Base-by-base conservation (phyloP, 2,329 filamentous ascomycete genomes). In the Talaromyces sp. region DNA sequence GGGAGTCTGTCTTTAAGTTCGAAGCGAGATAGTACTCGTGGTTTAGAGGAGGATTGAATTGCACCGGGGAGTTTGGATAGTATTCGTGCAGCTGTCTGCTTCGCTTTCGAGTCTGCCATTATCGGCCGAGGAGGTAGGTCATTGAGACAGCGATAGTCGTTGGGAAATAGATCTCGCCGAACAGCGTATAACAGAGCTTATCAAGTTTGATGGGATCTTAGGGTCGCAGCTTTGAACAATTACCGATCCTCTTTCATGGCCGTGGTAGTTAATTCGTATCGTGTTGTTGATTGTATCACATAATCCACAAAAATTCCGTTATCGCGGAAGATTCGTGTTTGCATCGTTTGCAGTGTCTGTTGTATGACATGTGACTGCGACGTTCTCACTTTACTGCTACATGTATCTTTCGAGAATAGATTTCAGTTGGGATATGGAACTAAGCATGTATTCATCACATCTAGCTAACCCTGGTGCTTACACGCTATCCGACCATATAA, bases 1-100 rank as follows among this genome's bases (percentile, higher is more conserved):
- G 54, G 31, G 7, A 56, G 45, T 53, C 55, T 63, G 8, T 52
- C 33, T 63, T 62, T 64, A 35, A 66, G 60, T 33, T 60, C 59
- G 39, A 60, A 56, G 8, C 61, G 64, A 33, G 63, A 53, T 21
- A 69, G 59, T 41, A 66, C 62, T 39, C 64, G 65, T 45, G 62
- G 56, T 48, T 58, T 64, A 5, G 61, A 45, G 10, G 48, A 25
- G 19, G 50, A 21, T 31, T 35, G 57, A 25, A 28, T 46, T 50
- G 53, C 54, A 54, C 37, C 10, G 41, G 51, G 35, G 40, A n/a
- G 48, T 59, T 53, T 41, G 21, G 37, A 53, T 17, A 37, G 10
- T 9, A 33, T 43, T 45, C 37, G 48, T 17, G 40, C 25, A 22
- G 52, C 51, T 55, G 57, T 33, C 21, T 21, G 50, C 25, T 56